A percentile compares a stretch with the other conserved stretches of the same genome.
These are phyloP conservation scores for Lumnitzera racemosa DNA, from an alignment of 345 rosid species.

Conservation along the genomic window DNA sequence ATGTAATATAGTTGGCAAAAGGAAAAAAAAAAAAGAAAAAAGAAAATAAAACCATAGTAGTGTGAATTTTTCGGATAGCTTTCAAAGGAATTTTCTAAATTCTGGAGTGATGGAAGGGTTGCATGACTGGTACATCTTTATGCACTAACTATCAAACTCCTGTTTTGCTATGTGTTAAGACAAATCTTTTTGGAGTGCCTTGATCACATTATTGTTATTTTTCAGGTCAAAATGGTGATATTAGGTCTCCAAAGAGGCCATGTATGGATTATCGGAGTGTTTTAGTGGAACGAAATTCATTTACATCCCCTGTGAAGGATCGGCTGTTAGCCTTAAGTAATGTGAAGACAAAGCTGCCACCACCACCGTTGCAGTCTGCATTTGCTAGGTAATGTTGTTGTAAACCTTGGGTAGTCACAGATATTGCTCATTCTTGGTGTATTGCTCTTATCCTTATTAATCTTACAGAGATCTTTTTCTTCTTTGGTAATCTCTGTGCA, in stretches of 20 bases:
- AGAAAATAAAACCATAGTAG: too few relatives aligned
- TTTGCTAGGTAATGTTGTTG: conserved; percentile 57
- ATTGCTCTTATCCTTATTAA: not conserved
- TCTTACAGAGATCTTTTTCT: conserved; percentile 2
- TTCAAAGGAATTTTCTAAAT: too few relatives aligned
- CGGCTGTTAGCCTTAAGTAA: conserved; percentile 50
- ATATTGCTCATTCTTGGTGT: too few relatives aligned
- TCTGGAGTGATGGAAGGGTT: too few relatives aligned
- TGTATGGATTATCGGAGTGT: conserved; percentile 73
- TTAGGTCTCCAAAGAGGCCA: conserved; percentile 60
- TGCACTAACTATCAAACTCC: not conserved
- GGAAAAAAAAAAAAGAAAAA: too few relatives aligned
- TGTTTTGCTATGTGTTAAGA: too few relatives aligned
- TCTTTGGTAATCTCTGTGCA: conserved; percentile 19
- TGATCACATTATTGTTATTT: not conserved
- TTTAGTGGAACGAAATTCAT: conserved; percentile 75
- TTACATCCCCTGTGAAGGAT: conserved; percentile 78
- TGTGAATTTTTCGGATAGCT: too few relatives aligned
- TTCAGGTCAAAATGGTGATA: conserved; percentile 86
- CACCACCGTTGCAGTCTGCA: conserved; percentile 75
- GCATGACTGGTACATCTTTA: not conserved
- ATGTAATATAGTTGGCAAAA: too few relatives aligned
- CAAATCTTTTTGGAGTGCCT: too few relatives aligned
- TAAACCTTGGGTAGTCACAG: not conserved
- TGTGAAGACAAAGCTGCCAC: conserved; percentile 52